phyloP scores from a whole-genome alignment of 1,284 basidiomycete genomes.

The Flammula alnicola region DNA sequence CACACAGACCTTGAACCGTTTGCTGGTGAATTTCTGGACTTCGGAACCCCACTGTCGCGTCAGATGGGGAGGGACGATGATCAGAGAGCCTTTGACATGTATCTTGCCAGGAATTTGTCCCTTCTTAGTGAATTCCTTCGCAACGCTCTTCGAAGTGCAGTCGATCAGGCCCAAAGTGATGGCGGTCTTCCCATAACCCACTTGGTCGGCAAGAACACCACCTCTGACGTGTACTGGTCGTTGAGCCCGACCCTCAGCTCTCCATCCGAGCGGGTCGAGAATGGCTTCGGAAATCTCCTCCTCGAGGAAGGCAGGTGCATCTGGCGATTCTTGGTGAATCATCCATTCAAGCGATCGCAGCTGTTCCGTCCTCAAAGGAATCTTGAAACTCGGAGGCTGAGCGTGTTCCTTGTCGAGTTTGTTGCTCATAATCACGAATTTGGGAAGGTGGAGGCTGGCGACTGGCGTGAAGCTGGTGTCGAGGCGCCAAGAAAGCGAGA shows the following conservation, averaged over 20 bases:
- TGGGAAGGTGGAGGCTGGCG: conserved; percentile 62
- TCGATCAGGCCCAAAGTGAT: conserved; percentile 91
- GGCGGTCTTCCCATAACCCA: conserved; percentile 96
- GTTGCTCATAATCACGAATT: conserved; percentile 81
- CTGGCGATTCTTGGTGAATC: conserved; percentile 76
- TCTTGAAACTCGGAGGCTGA: conserved; percentile 83
- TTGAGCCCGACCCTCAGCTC: conserved; percentile 89
- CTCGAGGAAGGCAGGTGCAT: conserved; percentile 81
- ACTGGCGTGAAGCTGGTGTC: conserved; percentile 77
- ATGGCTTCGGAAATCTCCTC: conserved; percentile 94
- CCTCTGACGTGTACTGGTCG: conserved; percentile 79
- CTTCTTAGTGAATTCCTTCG: conserved; percentile 58
- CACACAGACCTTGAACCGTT: conserved; percentile 69
- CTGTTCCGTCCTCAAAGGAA: conserved; percentile 82
- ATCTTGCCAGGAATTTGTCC: conserved; percentile 69
- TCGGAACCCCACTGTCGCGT: conserved; percentile 91
- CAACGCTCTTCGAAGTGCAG: conserved; percentile 61
- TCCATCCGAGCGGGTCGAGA: conserved; percentile 87
- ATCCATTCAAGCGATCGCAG: conserved; percentile 93
- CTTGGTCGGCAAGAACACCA: conserved; percentile 94
- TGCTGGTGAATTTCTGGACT: conserved; percentile 79
- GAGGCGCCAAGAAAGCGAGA: conserved; percentile 78
- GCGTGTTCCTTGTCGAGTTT: conserved; percentile 72
- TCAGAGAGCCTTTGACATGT: conserved; percentile 77
- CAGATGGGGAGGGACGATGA: conserved; percentile 90